Conservation (phyloP, 1,284 basidiomycete genomes). For the Gastroboletus turbinatus region DNA sequence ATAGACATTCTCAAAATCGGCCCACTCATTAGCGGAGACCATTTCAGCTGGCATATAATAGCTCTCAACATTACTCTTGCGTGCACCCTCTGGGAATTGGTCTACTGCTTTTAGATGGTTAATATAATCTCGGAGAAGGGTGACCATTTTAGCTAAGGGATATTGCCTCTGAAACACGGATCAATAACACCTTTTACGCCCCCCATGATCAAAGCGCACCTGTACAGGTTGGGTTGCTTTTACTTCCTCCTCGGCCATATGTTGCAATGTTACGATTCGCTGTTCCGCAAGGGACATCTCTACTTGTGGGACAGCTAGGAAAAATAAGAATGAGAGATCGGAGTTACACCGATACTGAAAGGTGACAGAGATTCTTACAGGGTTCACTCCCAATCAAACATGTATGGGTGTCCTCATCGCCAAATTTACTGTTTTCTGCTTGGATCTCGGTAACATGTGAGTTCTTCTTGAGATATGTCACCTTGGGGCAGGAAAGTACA, state of each 20-base stretch:
- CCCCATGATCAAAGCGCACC: constrained; percentile 13
- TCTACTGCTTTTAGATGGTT: constrained; percentile 52
- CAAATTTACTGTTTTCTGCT: constrained; percentile 75
- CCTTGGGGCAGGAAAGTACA: constrained; percentile 75
- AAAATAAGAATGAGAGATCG: neutral
- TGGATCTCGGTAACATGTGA: constrained; percentile 41
- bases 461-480: constrained; percentile 79
- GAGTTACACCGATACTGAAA: constrained; percentile 1
- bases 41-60: constrained; percentile 69
- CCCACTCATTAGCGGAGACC: constrained; percentile 71
- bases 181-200: neutral
- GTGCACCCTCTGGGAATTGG: constrained; percentile 35
- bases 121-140: constrained; percentile 62
- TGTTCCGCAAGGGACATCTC: constrained; percentile 65
- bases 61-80: constrained; percentile 36
- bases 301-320: constrained; percentile 62
- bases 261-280: constrained; percentile 54
- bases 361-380: constrained; percentile 46
- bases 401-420: constrained; percentile 81
- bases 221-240: constrained; percentile 7
- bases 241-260: constrained; percentile 27
- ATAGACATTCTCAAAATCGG: constrained; percentile 87
- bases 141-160: constrained; percentile 51
- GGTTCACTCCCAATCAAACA: constrained; percentile 80
- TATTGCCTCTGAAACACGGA: constrained; percentile 27